A percentile compares a stretch with the other conserved stretches of the same genome.
Evolutionary conservation across 805 yeast genomes (phyloP).

Genomic region (Wickerhamiella kurtzmanii): DNA sequence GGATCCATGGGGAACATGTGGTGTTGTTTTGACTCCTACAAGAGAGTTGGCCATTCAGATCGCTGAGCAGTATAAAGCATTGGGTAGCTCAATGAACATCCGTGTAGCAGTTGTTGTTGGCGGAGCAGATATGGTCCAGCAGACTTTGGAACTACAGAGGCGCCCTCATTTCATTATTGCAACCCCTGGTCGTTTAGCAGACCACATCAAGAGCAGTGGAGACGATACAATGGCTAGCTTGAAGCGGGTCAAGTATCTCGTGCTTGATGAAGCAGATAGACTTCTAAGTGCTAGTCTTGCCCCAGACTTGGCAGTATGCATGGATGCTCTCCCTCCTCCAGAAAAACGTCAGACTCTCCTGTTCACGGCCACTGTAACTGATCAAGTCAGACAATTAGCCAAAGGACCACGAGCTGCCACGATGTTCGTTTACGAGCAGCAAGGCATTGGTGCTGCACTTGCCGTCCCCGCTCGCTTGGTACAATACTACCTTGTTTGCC

Average conservation of each 20-base stretch:
- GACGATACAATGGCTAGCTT: constrained; percentile 75
- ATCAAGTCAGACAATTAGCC: constrained; percentile 69
- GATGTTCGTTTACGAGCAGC: constrained; percentile 45
- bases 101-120: constrained; percentile 80
- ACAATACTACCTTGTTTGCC: constrained; percentile 59
- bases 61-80: constrained; percentile 89
- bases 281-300: constrained; percentile 74
- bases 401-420: constrained; percentile 36
- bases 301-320: constrained; percentile 59
- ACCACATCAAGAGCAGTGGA: constrained; percentile 76
- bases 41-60: constrained; percentile 92
- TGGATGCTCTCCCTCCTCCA: constrained; percentile 57
- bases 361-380: constrained; percentile 94
- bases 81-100: constrained; percentile 81
- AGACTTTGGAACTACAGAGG: constrained; percentile 64
- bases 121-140: constrained; percentile 87
- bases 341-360: constrained; percentile 70
- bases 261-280: constrained; percentile 93
- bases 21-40: constrained; percentile 72
- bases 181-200: constrained; percentile 93
- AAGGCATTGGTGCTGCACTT: constrained; percentile 59
- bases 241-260: constrained; percentile 64
- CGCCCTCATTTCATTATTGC: constrained; percentile 93
- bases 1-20: constrained; percentile 88
- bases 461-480: constrained; percentile 66